phyloP scores from a whole-genome alignment of 192 early-diverging fungal genomes.

The Backusella luteola region DNA sequence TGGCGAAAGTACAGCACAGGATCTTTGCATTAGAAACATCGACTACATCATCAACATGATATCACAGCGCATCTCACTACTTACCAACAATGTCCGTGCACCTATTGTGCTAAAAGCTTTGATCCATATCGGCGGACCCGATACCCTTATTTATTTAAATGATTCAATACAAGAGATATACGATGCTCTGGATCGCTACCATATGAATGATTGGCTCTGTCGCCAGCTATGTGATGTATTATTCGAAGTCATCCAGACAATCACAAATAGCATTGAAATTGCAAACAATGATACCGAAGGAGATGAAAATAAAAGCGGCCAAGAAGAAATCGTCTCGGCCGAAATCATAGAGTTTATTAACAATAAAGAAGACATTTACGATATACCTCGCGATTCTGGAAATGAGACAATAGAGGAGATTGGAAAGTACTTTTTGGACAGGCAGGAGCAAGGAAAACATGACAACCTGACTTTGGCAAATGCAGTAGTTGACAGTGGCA shows the following conservation, averaged over 20 bases:
- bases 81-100: constrained; percentile 42
- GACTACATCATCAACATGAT: constrained; percentile 55
- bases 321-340: not conserved
- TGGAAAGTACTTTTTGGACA: constrained; percentile 41
- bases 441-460: constrained; percentile 26
- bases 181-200: constrained; percentile 52
- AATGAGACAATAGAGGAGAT: constrained; percentile 38
- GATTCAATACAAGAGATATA: constrained; percentile 58
- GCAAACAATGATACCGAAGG: not conserved
- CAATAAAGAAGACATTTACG: not conserved
- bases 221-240: constrained; percentile 35
- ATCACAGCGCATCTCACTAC: constrained; percentile 34
- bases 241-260: constrained; percentile 16
- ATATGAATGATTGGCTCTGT: constrained; percentile 42
- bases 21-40: constrained; percentile 46
- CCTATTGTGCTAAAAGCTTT: constrained; percentile 51
- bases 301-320: not conserved
- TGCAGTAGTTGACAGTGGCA: not conserved
- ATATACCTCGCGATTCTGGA: not conserved
- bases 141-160: constrained; percentile 43
- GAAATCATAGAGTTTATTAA: constrained; percentile 1
- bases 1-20: constrained; percentile 28
- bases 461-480: not conserved
- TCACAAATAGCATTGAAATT: constrained; percentile 9
- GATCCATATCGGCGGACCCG: constrained; percentile 44